Evolutionary conservation across 345 rosid genomes (phyloP).

Genomic region (Citrus maxima): DNA sequence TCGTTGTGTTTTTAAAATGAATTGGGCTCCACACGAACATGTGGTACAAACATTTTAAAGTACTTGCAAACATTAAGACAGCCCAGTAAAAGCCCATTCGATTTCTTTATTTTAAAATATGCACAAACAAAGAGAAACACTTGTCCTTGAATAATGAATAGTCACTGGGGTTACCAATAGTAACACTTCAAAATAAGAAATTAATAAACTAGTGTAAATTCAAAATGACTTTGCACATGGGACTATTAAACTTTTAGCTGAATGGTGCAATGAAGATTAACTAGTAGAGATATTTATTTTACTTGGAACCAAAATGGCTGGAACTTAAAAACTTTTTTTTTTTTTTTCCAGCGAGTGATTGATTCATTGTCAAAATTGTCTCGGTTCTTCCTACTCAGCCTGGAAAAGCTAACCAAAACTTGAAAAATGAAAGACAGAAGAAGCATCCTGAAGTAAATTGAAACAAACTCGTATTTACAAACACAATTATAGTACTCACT

Average conservation of each 20-base stretch:
- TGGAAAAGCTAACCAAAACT: neutral
- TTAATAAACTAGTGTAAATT: neutral
- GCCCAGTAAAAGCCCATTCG: too few species aligned
- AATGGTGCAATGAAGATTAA: neutral
- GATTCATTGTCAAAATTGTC: conserved; percentile 2
- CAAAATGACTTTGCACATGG: neutral
- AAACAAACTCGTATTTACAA: conserved; percentile 38
- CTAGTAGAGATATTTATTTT: neutral
- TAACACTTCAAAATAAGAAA: too few species aligned
- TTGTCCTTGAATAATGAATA: too few species aligned
- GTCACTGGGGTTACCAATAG: too few species aligned
- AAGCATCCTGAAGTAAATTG: neutral
- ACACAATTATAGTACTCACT: conserved; percentile 4
- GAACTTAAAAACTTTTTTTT: neutral
- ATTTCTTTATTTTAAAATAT: too few species aligned
- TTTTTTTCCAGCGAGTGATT: neutral
- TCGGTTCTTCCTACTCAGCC: conserved; percentile 6
- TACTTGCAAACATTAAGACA: too few species aligned
- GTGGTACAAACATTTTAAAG: too few species aligned
- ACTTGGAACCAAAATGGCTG: neutral
- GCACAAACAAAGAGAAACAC: too few species aligned
- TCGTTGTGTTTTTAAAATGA: neutral
- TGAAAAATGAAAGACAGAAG: neutral
- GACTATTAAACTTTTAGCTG: neutral
- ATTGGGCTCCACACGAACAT: neutral